phyloP scores from a whole-genome alignment of 2,329 filamentous ascomycete genomes.

The Penicillium sp. region DNA sequence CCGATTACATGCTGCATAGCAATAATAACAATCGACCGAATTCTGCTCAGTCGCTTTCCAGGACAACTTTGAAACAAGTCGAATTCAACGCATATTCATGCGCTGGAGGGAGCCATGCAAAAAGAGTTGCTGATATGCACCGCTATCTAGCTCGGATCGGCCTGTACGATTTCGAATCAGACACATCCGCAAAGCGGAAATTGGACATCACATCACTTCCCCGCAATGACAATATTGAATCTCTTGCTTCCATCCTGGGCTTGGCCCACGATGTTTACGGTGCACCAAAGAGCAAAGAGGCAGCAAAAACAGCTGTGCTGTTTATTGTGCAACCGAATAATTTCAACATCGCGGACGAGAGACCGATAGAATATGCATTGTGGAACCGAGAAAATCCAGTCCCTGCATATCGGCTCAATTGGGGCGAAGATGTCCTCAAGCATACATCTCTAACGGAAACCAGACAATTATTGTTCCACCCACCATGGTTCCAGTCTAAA shows the following conservation, averaged over 20 bases:
- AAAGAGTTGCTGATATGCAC: conserved; percentile 45
- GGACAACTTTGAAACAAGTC: conserved; percentile 43
- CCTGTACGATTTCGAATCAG: conserved; percentile 22
- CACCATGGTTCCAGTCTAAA: conserved; percentile 16
- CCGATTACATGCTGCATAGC: conserved; percentile 48
- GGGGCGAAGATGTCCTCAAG: conserved; percentile 32
- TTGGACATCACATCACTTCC: conserved; percentile 27
- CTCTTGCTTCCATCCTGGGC: conserved; percentile 33
- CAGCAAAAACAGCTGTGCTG: conserved; percentile 36
- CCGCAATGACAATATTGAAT: conserved; percentile 32
- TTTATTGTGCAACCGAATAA: conserved; percentile 48
- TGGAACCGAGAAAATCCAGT: conserved; percentile 35
- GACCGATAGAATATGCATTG: conserved; percentile 47
- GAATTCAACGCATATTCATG: conserved; percentile 49
- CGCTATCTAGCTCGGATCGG: conserved; percentile 29
- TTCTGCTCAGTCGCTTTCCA: not conserved
- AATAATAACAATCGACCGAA: not conserved
- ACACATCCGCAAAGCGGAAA: not conserved
- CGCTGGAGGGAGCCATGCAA: conserved; percentile 44
- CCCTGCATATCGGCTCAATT: conserved; percentile 40
- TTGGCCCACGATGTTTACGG: conserved; percentile 38
- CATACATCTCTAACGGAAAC: conserved; percentile 32
- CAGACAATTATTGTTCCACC: conserved; percentile 40
- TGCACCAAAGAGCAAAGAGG: conserved; percentile 11
- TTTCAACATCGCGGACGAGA: conserved; percentile 48